phyloP scores from a whole-genome alignment of 257 asterid genomes.

The Cordia subcordata region DNA sequence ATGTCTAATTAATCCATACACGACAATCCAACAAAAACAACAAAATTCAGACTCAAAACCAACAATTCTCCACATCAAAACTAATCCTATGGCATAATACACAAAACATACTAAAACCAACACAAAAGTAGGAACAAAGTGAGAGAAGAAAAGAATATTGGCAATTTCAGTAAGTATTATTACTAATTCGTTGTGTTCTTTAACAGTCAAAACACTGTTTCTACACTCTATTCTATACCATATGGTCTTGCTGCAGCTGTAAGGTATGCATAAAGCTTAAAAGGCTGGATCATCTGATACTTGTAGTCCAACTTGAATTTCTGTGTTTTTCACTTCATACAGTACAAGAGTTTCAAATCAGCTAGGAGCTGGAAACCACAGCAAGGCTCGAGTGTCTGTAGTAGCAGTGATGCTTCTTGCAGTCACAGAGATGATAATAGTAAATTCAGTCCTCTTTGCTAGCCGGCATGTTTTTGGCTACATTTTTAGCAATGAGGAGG shows the following conservation, averaged over 20 bases:
- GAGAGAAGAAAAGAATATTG: neutral
- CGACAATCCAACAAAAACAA: too few species aligned
- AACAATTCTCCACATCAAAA: too few species aligned
- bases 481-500: constrained; percentile 64
- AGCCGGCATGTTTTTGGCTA: constrained; percentile 66
- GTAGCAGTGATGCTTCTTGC: constrained; percentile 53
- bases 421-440: constrained; percentile 32
- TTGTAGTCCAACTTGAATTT: neutral
- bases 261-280: constrained; percentile 35
- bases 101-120: too few species aligned
- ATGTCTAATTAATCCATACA: too few species aligned
- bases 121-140: too few species aligned
- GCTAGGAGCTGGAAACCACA: constrained; percentile 70
- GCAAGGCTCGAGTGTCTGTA: constrained; percentile 52
- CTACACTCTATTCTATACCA: constrained; percentile 65
- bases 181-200: constrained; percentile 10
- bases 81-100: too few species aligned
- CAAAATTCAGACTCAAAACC: too few species aligned
- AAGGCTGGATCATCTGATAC: neutral
- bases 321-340: constrained; percentile 10
- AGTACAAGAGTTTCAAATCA: constrained; percentile 85
- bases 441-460: constrained; percentile 39
- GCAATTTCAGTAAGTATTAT: neutral
- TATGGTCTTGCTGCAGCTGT: constrained; percentile 71
- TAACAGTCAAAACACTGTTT: constrained; percentile 45